Evolutionary conservation across 495 filamentous ascomycete species (phyloP).

Genomic region (Saxophila tyrrhenica): DNA sequence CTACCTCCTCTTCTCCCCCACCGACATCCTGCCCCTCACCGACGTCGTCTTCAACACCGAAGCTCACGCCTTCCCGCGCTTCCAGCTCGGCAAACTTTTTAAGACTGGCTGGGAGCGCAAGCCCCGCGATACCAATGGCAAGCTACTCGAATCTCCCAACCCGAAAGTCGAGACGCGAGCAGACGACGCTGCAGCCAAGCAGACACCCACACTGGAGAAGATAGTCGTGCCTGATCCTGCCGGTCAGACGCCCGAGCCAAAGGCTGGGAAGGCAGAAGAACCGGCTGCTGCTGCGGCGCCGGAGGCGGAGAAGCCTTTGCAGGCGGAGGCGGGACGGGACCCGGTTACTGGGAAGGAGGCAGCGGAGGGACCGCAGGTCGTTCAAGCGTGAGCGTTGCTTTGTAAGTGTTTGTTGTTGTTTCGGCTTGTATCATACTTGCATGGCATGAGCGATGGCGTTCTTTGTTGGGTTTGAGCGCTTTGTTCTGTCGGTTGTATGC

Average conservation of each 20-base stretch:
- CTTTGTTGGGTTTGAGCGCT: not conserved
- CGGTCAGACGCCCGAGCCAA: not conserved
- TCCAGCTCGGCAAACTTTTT: slow-evolving; percentile 65
- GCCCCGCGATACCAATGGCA: slow-evolving; percentile 33
- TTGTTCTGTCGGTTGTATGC: not conserved
- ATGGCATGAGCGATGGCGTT: not conserved
- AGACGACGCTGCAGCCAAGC: not conserved
- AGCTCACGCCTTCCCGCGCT: slow-evolving; percentile 81
- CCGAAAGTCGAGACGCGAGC: not conserved
- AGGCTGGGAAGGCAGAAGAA: not conserved
- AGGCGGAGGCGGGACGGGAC: not conserved
- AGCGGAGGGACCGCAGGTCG: not conserved
- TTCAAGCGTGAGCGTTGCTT: not conserved
- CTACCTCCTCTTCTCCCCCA: slow-evolving; percentile 82
- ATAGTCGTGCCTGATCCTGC: not conserved
- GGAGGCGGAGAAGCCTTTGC: not conserved
- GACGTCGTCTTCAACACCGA: slow-evolving; percentile 91
- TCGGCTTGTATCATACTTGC: not conserved
- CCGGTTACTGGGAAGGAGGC: not conserved
- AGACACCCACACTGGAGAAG: not conserved
- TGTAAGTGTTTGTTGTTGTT: slow-evolving; percentile 1
- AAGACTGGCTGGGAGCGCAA: slow-evolving; percentile 82
- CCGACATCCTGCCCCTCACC: slow-evolving; percentile 72
- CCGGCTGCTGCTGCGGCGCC: not conserved
- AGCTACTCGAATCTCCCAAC: slow-evolving; percentile 10